Evolutionary conservation across 768 basidiomycete genomes (phyloP), one percentile per base, ranked within the genome.

Genomic region (Calocera viscosa): DNA sequence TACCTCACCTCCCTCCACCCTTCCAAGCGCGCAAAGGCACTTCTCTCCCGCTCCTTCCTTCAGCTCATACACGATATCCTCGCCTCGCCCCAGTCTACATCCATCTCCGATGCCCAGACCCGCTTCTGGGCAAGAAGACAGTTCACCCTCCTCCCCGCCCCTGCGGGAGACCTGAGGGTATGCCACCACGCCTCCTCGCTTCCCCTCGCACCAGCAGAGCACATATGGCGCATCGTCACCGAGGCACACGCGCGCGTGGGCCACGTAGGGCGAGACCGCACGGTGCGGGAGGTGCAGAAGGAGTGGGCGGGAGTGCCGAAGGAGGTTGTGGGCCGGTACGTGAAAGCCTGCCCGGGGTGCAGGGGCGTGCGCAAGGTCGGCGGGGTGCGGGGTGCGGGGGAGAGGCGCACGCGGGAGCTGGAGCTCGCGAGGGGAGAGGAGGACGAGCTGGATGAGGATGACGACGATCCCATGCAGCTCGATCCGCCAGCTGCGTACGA

Each of bases 1-100:
- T 60, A 60, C 30, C 53, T 60, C 53, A 60, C 53, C 24, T 60
- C 53, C 53, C 53, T 60, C 53, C 53, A 60, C 53, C 53, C 53
- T 3, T 60, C 53, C 14, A 60, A 60, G 30, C 53, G 53, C 24
- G 53, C 53, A 12, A 60, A 60, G 30, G 53, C 53, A 2, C 53
- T 60, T 26, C 53, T 60, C 30, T 60, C 53, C 11, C 53, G 53
- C 14, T 60, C 53, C 7, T 60, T 60, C 30, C 53, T 60, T 26
- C 8, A 2, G 7, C 53, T 60, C 26, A 60, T 60, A 11, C 53
- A 60, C 53, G 14, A 2, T 26, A 60, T 60, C 53, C 53, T 60
- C 30, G 53, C 53, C 2, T 28, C 14, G 7, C 53, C 53, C 2
- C 53, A 60, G 22, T 5, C 5, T 8, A 60, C 53, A 11, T 5